A percentile compares a stretch with the other conserved stretches of the same genome.
These are phyloP conservation scores for Fusarium avenaceum DNA, from an alignment of 2,329 filamentous ascomycete genomes.

Conservation along the genomic window DNA sequence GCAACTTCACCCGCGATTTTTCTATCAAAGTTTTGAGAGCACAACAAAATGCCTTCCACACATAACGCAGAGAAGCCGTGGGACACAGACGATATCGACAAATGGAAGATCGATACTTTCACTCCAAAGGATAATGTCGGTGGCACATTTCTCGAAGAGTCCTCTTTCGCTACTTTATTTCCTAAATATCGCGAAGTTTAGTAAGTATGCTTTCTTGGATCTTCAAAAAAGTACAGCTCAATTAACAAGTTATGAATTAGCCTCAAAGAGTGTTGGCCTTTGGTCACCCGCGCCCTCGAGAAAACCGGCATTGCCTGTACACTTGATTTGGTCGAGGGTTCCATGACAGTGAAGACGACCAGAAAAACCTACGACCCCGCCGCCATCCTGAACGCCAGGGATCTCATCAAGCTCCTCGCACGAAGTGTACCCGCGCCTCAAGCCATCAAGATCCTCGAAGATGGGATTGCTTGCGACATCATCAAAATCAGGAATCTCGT, in stretches of 20 bases:
- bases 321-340: slow-evolving; percentile 93
- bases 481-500: slow-evolving; percentile 95
- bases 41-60: slow-evolving; percentile 80
- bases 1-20: not conserved
- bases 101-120: slow-evolving; percentile 94
- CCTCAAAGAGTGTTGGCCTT: slow-evolving; percentile 83
- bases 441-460: slow-evolving; percentile 93
- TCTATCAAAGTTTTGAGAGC: not conserved
- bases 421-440: slow-evolving; percentile 93
- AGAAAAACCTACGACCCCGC: slow-evolving; percentile 92
- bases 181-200: slow-evolving; percentile 93
- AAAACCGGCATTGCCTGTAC: slow-evolving; percentile 91
- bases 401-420: slow-evolving; percentile 92
- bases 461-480: slow-evolving; percentile 91
- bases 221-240: no score
- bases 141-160: slow-evolving; percentile 93
- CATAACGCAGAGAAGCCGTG: slow-evolving; percentile 92
- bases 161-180: slow-evolving; percentile 87
- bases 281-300: slow-evolving; percentile 88
- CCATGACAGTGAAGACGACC: slow-evolving; percentile 97
- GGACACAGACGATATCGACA: slow-evolving; percentile 97
- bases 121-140: slow-evolving; percentile 86
- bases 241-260: slow-evolving; percentile 68
- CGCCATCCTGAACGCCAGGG: slow-evolving; percentile 91
- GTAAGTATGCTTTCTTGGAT: no score